phyloP scores from a whole-genome alignment of 2,329 filamentous ascomycete genomes.

The Capronia americana region DNA sequence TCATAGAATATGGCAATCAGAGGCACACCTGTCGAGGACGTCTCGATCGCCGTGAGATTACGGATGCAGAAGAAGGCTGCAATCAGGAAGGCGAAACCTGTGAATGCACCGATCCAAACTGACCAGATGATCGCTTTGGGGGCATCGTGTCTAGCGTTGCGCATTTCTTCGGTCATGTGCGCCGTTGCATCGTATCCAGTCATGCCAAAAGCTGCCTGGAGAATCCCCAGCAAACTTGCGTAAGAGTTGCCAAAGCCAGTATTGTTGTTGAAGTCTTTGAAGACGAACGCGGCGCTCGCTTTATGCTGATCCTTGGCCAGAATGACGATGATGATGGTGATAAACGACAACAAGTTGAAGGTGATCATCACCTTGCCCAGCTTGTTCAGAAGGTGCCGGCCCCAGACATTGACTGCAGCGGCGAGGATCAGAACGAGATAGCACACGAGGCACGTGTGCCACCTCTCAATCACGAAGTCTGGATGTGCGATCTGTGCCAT shows the following conservation, averaged over 20 bases:
- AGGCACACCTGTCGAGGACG: conserved; percentile 49
- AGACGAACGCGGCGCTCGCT: conserved; percentile 57
- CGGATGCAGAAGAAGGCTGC: conserved; percentile 39
- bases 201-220: conserved; percentile 50
- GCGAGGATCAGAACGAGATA: conserved; percentile 57
- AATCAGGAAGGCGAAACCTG: conserved; percentile 36
- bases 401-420: conserved; percentile 57
- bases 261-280: conserved; percentile 56
- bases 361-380: conserved; percentile 50
- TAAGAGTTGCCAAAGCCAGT: conserved; percentile 58
- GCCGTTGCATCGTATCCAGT: conserved; percentile 55
- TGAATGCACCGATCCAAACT: conserved; percentile 46
- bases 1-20: conserved; percentile 56
- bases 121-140: conserved; percentile 21
- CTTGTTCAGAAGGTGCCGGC: conserved; percentile 58
- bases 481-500: conserved; percentile 60
- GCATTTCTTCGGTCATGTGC: conserved; percentile 56
- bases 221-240: conserved; percentile 60
- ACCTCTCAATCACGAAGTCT: conserved; percentile 59
- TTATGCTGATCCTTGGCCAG: conserved; percentile 62
- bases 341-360: conserved; percentile 62
- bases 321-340: conserved; percentile 60
- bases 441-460: conserved; percentile 62
- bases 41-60: conserved; percentile 42
- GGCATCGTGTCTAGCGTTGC: conserved; percentile 35